Conservation (phyloP, 2,329 filamentous ascomycete genomes). For the Stagonosporopsis chrysanthemi region DNA sequence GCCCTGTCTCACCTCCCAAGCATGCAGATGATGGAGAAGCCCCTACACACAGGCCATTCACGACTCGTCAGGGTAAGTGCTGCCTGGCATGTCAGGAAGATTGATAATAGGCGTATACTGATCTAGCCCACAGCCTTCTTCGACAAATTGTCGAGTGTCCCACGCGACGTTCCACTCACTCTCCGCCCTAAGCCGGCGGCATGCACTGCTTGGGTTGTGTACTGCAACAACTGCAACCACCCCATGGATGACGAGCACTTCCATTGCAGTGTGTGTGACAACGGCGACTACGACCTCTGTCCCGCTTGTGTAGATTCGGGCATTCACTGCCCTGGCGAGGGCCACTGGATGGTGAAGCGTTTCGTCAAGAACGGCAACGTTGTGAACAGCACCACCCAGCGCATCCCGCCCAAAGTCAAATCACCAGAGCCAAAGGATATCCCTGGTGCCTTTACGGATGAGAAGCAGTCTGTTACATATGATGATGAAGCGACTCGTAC, state of each 20-base stretch:
- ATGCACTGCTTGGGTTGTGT: constrained; percentile 76
- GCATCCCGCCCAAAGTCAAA: constrained; percentile 70
- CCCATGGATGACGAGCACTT: constrained; percentile 84
- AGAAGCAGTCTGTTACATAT: constrained; percentile 51
- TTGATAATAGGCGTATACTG: constrained; percentile 11
- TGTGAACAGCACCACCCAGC: constrained; percentile 85
- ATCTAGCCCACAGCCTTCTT: constrained; percentile 37
- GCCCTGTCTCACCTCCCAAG: constrained; percentile 36
- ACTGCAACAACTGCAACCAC: constrained; percentile 88
- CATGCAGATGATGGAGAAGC: constrained; percentile 45
- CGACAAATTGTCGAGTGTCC: constrained; percentile 38
- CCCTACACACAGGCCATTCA: constrained; percentile 53
- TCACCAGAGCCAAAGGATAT: constrained; percentile 46
- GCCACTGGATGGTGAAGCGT: constrained; percentile 96
- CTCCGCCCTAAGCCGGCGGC: constrained; percentile 51
- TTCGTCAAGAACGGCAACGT: constrained; percentile 79
- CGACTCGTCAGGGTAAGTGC: constrained; percentile 42
- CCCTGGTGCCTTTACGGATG: constrained; percentile 56
- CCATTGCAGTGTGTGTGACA: constrained; percentile 92
- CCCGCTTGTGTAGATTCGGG: constrained; percentile 77
- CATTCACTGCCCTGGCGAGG: constrained; percentile 76
- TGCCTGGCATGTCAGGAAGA: background rate
- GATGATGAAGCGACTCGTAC: constrained; percentile 64
- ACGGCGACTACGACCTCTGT: constrained; percentile 95
- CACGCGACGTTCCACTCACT: constrained; percentile 41